Evolutionary conservation across 768 basidiomycete genomes (phyloP).

Genomic region (Leucogyrophana mollusca): DNA sequence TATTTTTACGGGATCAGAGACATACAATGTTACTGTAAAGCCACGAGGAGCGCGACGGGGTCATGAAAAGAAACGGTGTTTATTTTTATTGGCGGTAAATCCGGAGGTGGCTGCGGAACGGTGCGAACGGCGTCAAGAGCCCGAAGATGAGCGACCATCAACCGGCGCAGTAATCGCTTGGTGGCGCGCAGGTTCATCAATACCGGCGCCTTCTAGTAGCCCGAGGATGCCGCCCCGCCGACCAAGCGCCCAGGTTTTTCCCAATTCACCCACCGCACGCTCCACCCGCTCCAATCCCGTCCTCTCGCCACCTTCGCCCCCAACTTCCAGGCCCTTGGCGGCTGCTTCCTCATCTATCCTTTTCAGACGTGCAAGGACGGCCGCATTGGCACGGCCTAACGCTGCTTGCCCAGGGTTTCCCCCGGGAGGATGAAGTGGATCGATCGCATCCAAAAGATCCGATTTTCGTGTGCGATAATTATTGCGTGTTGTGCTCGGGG

Average conservation of each 20-base stretch:
- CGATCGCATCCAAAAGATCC: slow-evolving; percentile 37
- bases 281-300: slow-evolving; percentile 49
- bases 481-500: slow-evolving; percentile 29
- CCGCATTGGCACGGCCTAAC: slow-evolving; percentile 45
- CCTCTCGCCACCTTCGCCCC: slow-evolving; percentile 40
- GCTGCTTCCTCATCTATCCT: slow-evolving; percentile 48
- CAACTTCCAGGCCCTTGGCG: slow-evolving; percentile 38
- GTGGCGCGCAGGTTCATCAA: slow-evolving; percentile 1
- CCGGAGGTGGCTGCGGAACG: too few species aligned
- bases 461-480: slow-evolving; percentile 46
- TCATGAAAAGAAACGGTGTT: too few species aligned
- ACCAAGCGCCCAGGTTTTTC: slow-evolving; percentile 10
- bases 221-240: slow-evolving; percentile 41
- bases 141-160: neutral
- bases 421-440: slow-evolving; percentile 14
- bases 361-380: slow-evolving; percentile 52
- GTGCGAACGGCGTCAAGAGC: slow-evolving; percentile 3
- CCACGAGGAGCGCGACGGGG: slow-evolving; percentile 13
- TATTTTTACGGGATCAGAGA: too few species aligned
- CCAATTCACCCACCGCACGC: slow-evolving; percentile 38
- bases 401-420: slow-evolving; percentile 24
- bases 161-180: neutral
- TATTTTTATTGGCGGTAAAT: too few species aligned
- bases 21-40: neutral
- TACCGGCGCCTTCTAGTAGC: slow-evolving; percentile 46